These are phyloP conservation scores for Tulasnella calospora DNA, from an alignment of 768 basidiomycete genomes.

Conservation along the genomic window DNA sequence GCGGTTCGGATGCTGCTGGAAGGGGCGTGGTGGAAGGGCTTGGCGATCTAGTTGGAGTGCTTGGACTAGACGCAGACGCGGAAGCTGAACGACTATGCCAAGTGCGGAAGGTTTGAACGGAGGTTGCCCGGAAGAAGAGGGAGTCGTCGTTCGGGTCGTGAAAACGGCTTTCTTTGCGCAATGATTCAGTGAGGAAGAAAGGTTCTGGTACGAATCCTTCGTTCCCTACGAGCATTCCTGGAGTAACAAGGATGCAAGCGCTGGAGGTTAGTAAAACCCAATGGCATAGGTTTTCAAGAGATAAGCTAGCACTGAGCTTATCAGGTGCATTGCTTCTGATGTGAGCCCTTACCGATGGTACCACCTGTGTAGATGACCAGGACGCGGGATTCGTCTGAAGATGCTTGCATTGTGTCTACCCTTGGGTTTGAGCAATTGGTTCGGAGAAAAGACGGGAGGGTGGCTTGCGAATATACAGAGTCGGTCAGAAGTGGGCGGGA, in stretches of 20 bases:
- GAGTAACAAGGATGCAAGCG: background rate
- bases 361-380: slow-evolving; percentile 87
- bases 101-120: slow-evolving; percentile 71
- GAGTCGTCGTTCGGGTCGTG: slow-evolving; percentile 88
- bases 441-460: background rate
- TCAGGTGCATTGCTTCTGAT: background rate
- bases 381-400: slow-evolving; percentile 58
- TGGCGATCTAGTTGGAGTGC: slow-evolving; percentile 30
- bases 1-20: slow-evolving; percentile 27
- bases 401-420: slow-evolving; percentile 20
- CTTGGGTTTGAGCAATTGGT: background rate
- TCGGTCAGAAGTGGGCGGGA: background rate
- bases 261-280: background rate
- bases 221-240: slow-evolving; percentile 67
- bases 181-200: slow-evolving; percentile 77
- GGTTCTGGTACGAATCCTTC: slow-evolving; percentile 81
- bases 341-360: slow-evolving; percentile 50
- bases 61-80: slow-evolving; percentile 33
- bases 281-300: background rate
- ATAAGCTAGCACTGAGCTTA: background rate
- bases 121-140: slow-evolving; percentile 71
- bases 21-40: background rate
- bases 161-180: slow-evolving; percentile 78
- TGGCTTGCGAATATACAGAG: background rate
- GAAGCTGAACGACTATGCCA: slow-evolving; percentile 57